Conservation (phyloP, 805 yeast genomes). For the Blastobotrys chiropterorum region DNA sequence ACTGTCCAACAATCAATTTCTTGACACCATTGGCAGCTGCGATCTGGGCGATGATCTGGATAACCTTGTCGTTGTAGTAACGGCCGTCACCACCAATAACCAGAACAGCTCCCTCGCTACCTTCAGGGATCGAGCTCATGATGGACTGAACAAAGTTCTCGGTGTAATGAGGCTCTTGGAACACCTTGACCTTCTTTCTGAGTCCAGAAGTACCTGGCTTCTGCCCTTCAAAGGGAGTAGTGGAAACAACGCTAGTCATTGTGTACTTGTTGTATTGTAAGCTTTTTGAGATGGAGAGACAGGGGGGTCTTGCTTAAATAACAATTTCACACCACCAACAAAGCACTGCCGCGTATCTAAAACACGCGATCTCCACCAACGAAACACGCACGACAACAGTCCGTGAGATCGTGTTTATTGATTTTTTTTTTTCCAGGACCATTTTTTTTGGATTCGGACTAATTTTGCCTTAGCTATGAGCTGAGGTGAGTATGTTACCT, state of each 20-base stretch:
- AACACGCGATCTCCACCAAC: not conserved
- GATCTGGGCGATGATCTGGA: constrained; percentile 74
- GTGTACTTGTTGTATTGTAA: not conserved
- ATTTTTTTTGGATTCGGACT: no score
- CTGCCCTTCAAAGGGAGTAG: constrained; percentile 80
- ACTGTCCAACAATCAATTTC: constrained; percentile 78
- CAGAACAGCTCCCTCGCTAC: constrained; percentile 61
- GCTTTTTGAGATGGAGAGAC: not conserved
- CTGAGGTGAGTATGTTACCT: no score
- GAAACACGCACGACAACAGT: not conserved
- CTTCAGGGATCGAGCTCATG: constrained; percentile 85
- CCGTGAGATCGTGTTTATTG: no score
- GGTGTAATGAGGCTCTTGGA: constrained; percentile 73
- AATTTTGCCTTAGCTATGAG: no score
- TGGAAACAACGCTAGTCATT: constrained; percentile 37
- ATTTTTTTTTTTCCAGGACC: no score
- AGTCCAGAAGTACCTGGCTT: constrained; percentile 98
- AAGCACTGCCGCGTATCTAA: not conserved
- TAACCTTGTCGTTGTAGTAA: constrained; percentile 74
- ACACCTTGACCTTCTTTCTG: constrained; percentile 82
- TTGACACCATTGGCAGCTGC: constrained; percentile 89
- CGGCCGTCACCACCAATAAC: constrained; percentile 98
- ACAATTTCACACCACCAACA: not conserved
- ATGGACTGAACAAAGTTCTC: constrained; percentile 92
- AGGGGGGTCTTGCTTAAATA: not conserved